Percentiles rank a stretch among this genome's conserved stretches.
Conservation (phyloP, 2,329 filamentous ascomycete genomes). For the Colletotrichum falcatum region DNA sequence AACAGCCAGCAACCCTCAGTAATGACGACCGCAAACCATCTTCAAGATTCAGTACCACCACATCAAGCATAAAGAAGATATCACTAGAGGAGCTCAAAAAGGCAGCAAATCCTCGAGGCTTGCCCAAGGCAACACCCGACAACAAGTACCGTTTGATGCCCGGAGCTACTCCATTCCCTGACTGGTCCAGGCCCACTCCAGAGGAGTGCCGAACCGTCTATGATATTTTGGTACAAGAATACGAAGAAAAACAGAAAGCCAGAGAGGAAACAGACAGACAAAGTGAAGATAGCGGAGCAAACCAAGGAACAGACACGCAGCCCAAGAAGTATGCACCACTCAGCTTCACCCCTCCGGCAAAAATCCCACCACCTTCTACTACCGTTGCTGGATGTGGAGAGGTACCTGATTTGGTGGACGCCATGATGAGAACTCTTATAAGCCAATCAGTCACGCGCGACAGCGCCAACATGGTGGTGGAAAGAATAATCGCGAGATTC, state of each 20-base stretch:
- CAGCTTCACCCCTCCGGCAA: conserved; percentile 69
- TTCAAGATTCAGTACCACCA: background rate
- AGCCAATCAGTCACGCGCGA: conserved; percentile 63
- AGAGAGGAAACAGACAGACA: background rate
- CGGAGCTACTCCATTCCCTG: conserved; percentile 74
- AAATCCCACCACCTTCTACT: conserved; percentile 76
- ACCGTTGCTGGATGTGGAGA: conserved; percentile 76
- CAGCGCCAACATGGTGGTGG: conserved; percentile 73
- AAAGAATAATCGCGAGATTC: conserved; percentile 72
- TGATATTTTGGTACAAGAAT: conserved; percentile 71
- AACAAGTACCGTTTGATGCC: conserved; percentile 65
- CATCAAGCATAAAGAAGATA: background rate
- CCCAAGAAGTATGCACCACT: conserved; percentile 2
- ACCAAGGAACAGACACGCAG: background rate
- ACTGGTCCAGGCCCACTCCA: conserved; percentile 72
- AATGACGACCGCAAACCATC: background rate
- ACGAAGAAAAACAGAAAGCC: conserved; percentile 62
- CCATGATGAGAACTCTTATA: conserved; percentile 64
- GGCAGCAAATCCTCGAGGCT: conserved; percentile 44
- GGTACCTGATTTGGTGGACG: conserved; percentile 66
- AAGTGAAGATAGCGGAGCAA: background rate
- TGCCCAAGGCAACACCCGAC: conserved; percentile 44
- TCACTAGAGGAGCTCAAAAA: conserved; percentile 36
- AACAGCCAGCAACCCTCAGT: background rate
- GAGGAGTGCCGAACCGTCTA: conserved; percentile 79